These are phyloP conservation scores for Cicer chorassanicum DNA, from an alignment of 306 rosid species.

Conservation along the genomic window DNA sequence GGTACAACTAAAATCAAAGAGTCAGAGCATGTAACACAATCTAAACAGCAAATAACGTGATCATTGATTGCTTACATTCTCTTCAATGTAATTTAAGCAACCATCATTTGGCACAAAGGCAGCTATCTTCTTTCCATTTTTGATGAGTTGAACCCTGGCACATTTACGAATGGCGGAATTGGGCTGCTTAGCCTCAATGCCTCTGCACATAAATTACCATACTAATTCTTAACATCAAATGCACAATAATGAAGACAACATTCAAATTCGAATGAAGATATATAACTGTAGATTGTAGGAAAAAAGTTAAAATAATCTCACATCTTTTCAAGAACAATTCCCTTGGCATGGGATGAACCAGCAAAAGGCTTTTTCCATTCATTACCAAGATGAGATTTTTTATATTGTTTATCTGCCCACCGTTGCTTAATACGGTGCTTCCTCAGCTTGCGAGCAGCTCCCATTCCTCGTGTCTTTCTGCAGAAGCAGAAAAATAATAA, in stretches of 20 bases:
- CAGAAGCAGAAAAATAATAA: neutral
- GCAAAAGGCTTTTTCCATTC: conserved; percentile 86
- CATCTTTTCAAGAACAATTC: conserved; percentile 87
- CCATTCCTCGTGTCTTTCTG: conserved; percentile 24
- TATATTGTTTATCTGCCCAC: conserved; percentile 1
- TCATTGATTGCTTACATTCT: conserved; percentile 53
- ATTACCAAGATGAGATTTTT: conserved; percentile 12
- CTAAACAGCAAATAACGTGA: neutral
- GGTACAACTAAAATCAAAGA: neutral
- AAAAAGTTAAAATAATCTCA: conserved; percentile 29
- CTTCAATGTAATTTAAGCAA: conserved; percentile 77
- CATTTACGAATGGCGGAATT: conserved; percentile 86
- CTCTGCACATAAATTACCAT: conserved; percentile 50
- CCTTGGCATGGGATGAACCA: conserved; percentile 87
- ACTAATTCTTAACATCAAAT: neutral
- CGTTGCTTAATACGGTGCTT: neutral
- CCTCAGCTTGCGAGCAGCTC: conserved; percentile 18
- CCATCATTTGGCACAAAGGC: conserved; percentile 88
- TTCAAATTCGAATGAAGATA: no score
- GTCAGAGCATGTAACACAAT: neutral
- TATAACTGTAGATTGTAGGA: neutral
- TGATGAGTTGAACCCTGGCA: conserved; percentile 83
- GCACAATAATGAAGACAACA: neutral
- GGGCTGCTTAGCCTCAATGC: conserved; percentile 90
- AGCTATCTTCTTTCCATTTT: conserved; percentile 84